These are phyloP conservation scores for Citrullus colocynthis DNA, from an alignment of 306 rosid species.

Conservation along the genomic window DNA sequence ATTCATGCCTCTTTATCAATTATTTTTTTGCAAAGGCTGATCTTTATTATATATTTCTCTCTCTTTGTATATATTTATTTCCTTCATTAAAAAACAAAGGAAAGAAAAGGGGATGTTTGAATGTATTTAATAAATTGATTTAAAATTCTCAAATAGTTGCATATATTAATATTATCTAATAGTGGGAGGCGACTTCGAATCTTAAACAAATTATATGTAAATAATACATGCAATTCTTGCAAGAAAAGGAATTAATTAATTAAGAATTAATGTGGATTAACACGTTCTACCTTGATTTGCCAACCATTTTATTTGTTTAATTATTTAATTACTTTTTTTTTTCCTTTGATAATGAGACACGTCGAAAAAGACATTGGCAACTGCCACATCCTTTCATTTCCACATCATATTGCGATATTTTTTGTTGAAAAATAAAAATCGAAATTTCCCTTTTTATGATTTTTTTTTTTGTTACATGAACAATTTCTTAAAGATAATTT, in stretches of 20 bases:
- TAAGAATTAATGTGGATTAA: not conserved
- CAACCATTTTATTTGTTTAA: not conserved
- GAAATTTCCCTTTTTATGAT: too few species aligned
- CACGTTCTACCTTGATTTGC: conserved; percentile 24
- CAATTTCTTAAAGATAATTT: too few species aligned
- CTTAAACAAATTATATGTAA: not conserved
- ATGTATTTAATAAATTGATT: not conserved
- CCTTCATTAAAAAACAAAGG: not conserved
- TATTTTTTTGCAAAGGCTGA: too few species aligned
- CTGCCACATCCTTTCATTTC: not conserved
- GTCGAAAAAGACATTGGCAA: not conserved
- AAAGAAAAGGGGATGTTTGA: not conserved
- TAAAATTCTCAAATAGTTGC: not conserved
- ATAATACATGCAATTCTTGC: conserved; percentile 18
- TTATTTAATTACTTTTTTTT: not conserved
- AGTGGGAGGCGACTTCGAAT: conserved; percentile 8
- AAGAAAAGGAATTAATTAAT: conserved; percentile 21
- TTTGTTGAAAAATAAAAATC: too few species aligned
- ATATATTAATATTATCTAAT: not conserved
- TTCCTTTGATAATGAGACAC: not conserved
- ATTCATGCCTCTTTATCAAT: not conserved
- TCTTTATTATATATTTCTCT: not conserved
- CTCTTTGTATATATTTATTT: not conserved
- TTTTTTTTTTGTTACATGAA: too few species aligned
- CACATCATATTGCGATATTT: not conserved